Evolutionary conservation across 768 basidiomycete genomes (phyloP).

Genomic region (Hypholoma sublateritium): DNA sequence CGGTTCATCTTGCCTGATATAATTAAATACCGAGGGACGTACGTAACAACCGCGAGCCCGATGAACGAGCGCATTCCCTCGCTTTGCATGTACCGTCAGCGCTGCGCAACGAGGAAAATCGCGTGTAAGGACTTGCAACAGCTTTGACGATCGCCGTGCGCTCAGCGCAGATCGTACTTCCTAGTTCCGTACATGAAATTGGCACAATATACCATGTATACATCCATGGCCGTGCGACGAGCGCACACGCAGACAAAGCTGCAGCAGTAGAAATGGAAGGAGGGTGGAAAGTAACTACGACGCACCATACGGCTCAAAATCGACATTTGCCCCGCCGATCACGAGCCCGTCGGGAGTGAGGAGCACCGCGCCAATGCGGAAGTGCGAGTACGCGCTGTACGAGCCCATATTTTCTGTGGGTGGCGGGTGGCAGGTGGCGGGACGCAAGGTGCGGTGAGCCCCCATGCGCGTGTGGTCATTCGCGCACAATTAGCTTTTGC

Average conservation of each 20-base stretch:
- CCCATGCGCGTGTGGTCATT: too few species aligned
- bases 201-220: too few species aligned
- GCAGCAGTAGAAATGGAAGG: too few species aligned
- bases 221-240: too few species aligned
- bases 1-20: too few species aligned
- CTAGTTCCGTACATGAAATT: constrained; percentile 49
- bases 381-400: constrained; percentile 87
- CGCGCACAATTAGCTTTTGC: too few species aligned
- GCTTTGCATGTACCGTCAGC: constrained; percentile 49
- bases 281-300: not conserved
- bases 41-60: constrained; percentile 81
- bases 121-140: constrained; percentile 52
- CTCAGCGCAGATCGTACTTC: constrained; percentile 92
- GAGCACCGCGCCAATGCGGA: constrained; percentile 89
- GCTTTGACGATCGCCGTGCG: constrained; percentile 95
- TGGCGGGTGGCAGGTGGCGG: too few species aligned
- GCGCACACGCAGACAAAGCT: too few species aligned
- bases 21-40: too few species aligned
- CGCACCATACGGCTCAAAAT: constrained; percentile 92
- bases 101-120: not conserved
- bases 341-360: constrained; percentile 70
- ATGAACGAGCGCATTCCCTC: constrained; percentile 71
- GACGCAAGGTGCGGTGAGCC: too few species aligned
- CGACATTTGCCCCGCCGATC: constrained; percentile 87
- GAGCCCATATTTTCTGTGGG: constrained; percentile 69